Base-by-base conservation (phyloP, 2,329 filamentous ascomycete genomes). In the Sporothrix phasma region DNA sequence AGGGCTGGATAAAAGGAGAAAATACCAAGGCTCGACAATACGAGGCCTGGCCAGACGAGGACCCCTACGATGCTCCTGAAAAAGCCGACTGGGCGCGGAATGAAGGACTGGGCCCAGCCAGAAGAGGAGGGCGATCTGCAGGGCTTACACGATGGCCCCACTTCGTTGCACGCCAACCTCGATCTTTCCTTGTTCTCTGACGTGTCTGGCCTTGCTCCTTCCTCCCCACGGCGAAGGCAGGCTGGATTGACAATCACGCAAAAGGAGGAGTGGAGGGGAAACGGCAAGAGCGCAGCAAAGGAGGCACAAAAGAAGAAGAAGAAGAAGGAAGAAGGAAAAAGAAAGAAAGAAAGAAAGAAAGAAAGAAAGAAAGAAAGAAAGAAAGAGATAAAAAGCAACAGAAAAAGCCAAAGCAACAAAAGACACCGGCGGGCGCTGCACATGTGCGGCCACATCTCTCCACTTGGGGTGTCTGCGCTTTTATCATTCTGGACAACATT, bases 91-190 rank as follows among this genome's bases (percentile, higher is more conserved):
- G 56, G 37, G 19, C 37, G 34, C 51, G 11, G 22, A 56, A 56
- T 39, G 51, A 26, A 26, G 53, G 53, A 58, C 43, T 58, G 26
- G 56, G 22, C 15, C 43, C 41, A 47, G 58, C 43, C 43, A 17
- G 39, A 37, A 61, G 11, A 24, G 47, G 26, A 43, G 13, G 61
- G 39, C 26, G 61, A 65, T 65, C 64, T 62, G 51, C 64, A 65
- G 59, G 63, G 59, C 64, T 65, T 65, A 65, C 51, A 62, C 60
- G 64, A 43, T 45, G 43, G 64, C 64, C 64, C 64, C 63, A 65
- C 63, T 49, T 65, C 5, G 13, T 51, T 60, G 46, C 58, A 41
- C 63, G 56, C 63, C 63, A 53, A 54, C 62, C 62, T 59, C 53
- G 43, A 64, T 60, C 43, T 61, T 51, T 61, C 43, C 41, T 19